A percentile compares a stretch with the other conserved stretches of the same genome.
Conservation (phyloP, 75 land plant species). For the Pinus tabuliformis region DNA sequence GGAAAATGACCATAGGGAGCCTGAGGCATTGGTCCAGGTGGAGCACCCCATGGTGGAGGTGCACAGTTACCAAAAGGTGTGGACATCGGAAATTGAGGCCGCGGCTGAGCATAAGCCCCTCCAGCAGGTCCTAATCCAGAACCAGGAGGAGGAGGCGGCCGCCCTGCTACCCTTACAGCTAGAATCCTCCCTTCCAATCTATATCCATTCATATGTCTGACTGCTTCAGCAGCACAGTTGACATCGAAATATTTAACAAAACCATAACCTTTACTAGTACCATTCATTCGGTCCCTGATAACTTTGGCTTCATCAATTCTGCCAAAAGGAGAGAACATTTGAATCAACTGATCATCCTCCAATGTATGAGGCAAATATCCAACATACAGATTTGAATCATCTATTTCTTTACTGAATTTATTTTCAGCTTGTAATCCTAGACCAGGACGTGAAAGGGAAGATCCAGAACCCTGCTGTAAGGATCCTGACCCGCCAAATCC, state of each 20-base stretch:
- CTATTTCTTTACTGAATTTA: slow-evolving; percentile 21
- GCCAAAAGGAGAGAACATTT: slow-evolving; percentile 48
- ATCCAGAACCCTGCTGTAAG: neutral
- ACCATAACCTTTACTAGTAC: slow-evolving; percentile 55
- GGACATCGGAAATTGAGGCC: neutral
- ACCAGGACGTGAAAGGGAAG: neutral
- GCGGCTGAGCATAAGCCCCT: neutral
- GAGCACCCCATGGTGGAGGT: slow-evolving; percentile 2
- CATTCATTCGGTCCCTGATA: slow-evolving; percentile 34
- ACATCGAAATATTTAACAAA: slow-evolving; percentile 38
- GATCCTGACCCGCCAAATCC: slow-evolving; percentile 1
- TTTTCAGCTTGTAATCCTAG: neutral
- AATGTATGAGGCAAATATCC: slow-evolving; percentile 40
- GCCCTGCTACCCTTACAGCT: slow-evolving; percentile 33
- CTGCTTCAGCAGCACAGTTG: slow-evolving; percentile 24
- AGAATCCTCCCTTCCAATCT: slow-evolving; percentile 30
- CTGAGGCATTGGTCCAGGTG: slow-evolving; percentile 3
- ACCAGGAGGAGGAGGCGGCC: slow-evolving; percentile 13
- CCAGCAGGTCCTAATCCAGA: slow-evolving; percentile 5
- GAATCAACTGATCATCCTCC: slow-evolving; percentile 21
- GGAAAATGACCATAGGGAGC: neutral
- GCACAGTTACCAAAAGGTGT: neutral
- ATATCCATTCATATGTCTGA: slow-evolving; percentile 37
- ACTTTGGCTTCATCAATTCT: slow-evolving; percentile 18
- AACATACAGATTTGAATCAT: slow-evolving; percentile 43